phyloP scores from a whole-genome alignment of 192 early-diverging fungal genomes.

The Gigaspora rosea region DNA sequence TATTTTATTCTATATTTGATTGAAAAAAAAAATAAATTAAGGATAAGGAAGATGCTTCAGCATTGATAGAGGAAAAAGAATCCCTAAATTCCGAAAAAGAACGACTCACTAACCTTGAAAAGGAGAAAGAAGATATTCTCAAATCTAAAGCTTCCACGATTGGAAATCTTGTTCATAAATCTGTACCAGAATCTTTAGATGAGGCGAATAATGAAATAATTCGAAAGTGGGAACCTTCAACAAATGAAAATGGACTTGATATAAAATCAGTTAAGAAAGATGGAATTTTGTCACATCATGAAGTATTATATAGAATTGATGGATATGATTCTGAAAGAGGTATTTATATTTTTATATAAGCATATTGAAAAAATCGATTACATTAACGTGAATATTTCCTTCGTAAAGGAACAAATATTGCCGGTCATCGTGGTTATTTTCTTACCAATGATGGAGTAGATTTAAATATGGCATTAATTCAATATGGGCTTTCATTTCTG shows the following conservation, averaged over 20 bases:
- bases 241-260: background rate
- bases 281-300: slow-evolving; percentile 82
- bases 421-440: slow-evolving; percentile 99
- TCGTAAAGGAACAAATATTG: slow-evolving; percentile 67
- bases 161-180: slow-evolving; percentile 95
- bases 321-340: slow-evolving; percentile 90
- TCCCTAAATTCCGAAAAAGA: slow-evolving; percentile 72
- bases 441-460: slow-evolving; percentile 93
- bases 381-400: background rate
- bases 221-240: slow-evolving; percentile 17
- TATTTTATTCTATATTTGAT: background rate
- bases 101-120: slow-evolving; percentile 65
- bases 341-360: slow-evolving; percentile 21
- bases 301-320: slow-evolving; percentile 87
- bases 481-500: slow-evolving; percentile 94
- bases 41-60: slow-evolving; percentile 79
- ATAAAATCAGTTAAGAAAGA: slow-evolving; percentile 56
- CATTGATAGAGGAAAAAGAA: slow-evolving; percentile 75
- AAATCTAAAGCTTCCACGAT: slow-evolving; percentile 65
- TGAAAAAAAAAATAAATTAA: slow-evolving; percentile 6
- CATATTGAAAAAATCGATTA: too few species aligned
- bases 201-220: slow-evolving; percentile 58
- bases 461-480: slow-evolving; percentile 94
- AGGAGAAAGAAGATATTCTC: slow-evolving; percentile 72
- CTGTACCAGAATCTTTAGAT: slow-evolving; percentile 81